phyloP scores from a whole-genome alignment of 805 yeast genomes.

The Ogataea zsoltii region DNA sequence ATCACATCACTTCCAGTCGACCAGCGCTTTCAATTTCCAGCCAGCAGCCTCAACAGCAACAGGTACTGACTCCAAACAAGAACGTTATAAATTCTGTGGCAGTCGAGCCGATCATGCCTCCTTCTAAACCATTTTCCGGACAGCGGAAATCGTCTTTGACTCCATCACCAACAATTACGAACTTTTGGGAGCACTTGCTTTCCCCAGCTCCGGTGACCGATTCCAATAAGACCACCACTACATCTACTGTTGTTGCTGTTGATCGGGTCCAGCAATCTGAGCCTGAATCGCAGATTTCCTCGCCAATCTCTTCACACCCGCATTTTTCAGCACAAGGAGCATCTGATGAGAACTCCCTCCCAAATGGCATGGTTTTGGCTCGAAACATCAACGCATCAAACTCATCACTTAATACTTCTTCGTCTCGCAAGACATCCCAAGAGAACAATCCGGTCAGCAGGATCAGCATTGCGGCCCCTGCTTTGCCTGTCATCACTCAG shows the following conservation, averaged over 20 bases:
- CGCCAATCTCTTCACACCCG: constrained; percentile 12
- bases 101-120: constrained; percentile 19
- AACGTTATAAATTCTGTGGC: constrained; percentile 23
- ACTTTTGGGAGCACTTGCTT: constrained; percentile 22
- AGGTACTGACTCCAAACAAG: constrained; percentile 23
- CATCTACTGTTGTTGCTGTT: constrained; percentile 1
- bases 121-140: constrained; percentile 24
- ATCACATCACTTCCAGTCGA: neutral
- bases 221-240: constrained; percentile 6
- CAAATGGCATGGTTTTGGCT: constrained; percentile 9
- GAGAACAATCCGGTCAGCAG: constrained; percentile 31
- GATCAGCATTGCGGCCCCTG: constrained; percentile 35
- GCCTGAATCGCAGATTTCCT: constrained; percentile 8
- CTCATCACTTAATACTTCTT: constrained; percentile 20
- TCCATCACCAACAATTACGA: constrained; percentile 24
- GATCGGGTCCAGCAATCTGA: constrained; percentile 6
- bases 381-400: constrained; percentile 17
- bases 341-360: constrained; percentile 16
- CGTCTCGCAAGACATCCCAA: constrained; percentile 23
- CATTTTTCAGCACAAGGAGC: constrained; percentile 5
- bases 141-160: constrained; percentile 11
- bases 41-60: no score
- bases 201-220: constrained; percentile 12
- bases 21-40: no score
- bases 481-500: constrained; percentile 37